These are phyloP conservation scores for Hordeum vulgare DNA, from an alignment of 176 grass and related monocot genomes.

Conservation along the genomic window MorexV3_pseudomolecules_assembly NC_058522.1:582366485-582366984, in stretches of 20 bases:
- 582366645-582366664: background rate
- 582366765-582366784: too few relatives aligned
- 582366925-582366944: background rate
- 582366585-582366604: background rate
- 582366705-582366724: too few relatives aligned
- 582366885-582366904: slow-evolving; percentile 11
- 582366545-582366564: background rate
- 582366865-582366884: slow-evolving; percentile 17
- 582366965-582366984: background rate
- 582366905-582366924: background rate
- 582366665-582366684: background rate
- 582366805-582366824: background rate
- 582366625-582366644: background rate
- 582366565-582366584: background rate
- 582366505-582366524: background rate
- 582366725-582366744: too few relatives aligned
- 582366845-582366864: background rate
- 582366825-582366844: background rate
- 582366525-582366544: background rate
- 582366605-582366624: background rate
- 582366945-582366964: background rate
- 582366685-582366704: too few relatives aligned
- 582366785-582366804: too few relatives aligned
- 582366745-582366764: too few relatives aligned
- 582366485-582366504: background rate